These are phyloP conservation scores for Phalaenopsis aphrodite DNA, from an alignment of 106 monocot genomes.

Conservation along the genomic window DNA sequence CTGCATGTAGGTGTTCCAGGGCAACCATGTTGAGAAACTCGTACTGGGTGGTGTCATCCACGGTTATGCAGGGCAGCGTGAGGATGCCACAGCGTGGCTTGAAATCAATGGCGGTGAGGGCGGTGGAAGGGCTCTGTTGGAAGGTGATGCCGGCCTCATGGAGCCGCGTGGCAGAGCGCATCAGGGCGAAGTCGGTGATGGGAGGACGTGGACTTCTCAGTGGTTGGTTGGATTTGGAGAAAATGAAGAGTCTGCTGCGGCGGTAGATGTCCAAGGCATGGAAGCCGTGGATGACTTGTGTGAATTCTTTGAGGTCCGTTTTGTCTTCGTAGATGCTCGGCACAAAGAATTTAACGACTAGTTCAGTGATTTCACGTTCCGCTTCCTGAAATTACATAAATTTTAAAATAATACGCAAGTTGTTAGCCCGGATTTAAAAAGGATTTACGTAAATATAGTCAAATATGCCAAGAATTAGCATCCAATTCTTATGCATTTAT, in stretches of 20 bases:
- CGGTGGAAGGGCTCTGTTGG: neutral
- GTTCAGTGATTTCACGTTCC: neutral
- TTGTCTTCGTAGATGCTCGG: neutral
- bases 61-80: conserved; percentile 5
- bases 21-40: conserved; percentile 25
- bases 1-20: conserved; percentile 19
- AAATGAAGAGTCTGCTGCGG: neutral
- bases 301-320: neutral
- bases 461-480: too few species aligned
- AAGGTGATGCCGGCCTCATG: conserved; percentile 22
- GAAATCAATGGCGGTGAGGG: neutral
- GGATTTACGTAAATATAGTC: too few species aligned
- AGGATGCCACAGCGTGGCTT: neutral
- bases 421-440: too few species aligned
- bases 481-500: too few species aligned
- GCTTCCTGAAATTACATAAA: neutral
- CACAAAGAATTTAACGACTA: neutral
- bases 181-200: neutral
- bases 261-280: conserved; percentile 14
- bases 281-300: neutral
- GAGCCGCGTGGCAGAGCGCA: conserved; percentile 19
- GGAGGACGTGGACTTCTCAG: too few species aligned
- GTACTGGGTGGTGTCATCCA: conserved; percentile 21
- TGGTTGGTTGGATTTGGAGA: neutral
- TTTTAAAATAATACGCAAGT: too few species aligned